Evolutionary conservation across 2,329 filamentous ascomycete genomes (phyloP).

Genomic region (Helminthosporium solani): DNA sequence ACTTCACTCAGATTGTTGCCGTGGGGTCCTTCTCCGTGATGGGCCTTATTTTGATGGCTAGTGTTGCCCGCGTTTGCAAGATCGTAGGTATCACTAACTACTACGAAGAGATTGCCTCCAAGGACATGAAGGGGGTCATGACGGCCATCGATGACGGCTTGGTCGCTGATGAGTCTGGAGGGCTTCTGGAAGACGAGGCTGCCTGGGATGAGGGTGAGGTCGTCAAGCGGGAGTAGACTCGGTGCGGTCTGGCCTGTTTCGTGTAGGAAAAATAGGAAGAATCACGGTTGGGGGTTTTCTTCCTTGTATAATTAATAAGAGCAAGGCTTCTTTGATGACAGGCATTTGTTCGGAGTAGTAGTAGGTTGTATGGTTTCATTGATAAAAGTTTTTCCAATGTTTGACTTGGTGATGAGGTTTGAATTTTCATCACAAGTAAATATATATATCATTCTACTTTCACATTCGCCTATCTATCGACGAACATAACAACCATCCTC

Average conservation of each 20-base stretch:
- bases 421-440: no score
- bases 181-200: constrained; percentile 26
- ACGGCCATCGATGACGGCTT: constrained; percentile 45
- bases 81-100: constrained; percentile 44
- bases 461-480: no score
- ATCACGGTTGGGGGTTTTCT: no score
- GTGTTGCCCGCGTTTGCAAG: constrained; percentile 43
- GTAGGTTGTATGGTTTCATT: no score
- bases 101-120: constrained; percentile 45
- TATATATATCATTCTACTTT: no score
- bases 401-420: no score
- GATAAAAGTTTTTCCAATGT: no score
- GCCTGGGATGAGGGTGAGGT: constrained; percentile 34
- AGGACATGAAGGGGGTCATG: constrained; percentile 47
- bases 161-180: constrained; percentile 33
- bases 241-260: background rate
- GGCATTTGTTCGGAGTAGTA: background rate
- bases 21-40: constrained; percentile 49
- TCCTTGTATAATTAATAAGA: background rate
- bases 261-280: no score
- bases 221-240: constrained; percentile 17
- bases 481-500: no score
- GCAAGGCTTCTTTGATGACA: background rate
- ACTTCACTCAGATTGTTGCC: constrained; percentile 49
- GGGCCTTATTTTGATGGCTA: constrained; percentile 47